Evolutionary conservation across 352 stramenopile species (phyloP).

Genomic region (Phytophthora syringae): DNA sequence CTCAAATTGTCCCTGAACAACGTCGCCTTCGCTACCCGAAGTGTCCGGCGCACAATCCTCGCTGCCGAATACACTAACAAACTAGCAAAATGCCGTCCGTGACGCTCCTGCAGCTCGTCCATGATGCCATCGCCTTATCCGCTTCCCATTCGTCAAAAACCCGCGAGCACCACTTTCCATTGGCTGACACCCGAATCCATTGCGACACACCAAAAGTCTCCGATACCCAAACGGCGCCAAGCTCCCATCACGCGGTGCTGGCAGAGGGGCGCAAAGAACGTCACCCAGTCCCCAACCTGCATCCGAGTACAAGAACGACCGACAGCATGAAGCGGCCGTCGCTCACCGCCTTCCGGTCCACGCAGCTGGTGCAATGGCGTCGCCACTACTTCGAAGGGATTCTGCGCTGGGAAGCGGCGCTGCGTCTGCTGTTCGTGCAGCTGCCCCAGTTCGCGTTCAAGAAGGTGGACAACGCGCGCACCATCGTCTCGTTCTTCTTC

Average conservation of each 20-base stretch:
- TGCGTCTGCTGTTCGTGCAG: conserved; percentile 67
- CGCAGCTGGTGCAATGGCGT: conserved; percentile 47
- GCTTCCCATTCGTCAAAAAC: conserved; percentile 14
- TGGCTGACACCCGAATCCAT: conserved; percentile 3
- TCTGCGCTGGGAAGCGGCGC: conserved; percentile 64
- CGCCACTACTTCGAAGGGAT: conserved; percentile 72
- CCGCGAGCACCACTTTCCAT: not conserved
- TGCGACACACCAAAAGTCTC: conserved; percentile 9
- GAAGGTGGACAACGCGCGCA: conserved; percentile 53
- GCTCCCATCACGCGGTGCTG: conserved; percentile 11
- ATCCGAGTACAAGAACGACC: no score
- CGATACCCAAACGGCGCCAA: conserved; percentile 15
- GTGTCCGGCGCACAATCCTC: conserved; percentile 6
- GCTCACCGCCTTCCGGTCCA: conserved; percentile 26
- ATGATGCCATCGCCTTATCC: conserved; percentile 23
- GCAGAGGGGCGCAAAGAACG: conserved; percentile 18
- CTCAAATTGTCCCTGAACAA: no score
- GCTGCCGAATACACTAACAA: conserved; percentile 2
- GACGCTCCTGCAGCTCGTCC: conserved; percentile 1
- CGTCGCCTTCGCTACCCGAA: no score
- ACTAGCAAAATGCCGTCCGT: conserved; percentile 22
- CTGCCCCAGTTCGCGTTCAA: conserved; percentile 61
- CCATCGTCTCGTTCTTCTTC: conserved; percentile 82
- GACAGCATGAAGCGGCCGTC: conserved; percentile 12
- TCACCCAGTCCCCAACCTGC: no score